Conservation (phyloP, 2,329 filamentous ascomycete genomes). For the Colletotrichum sp. region DNA sequence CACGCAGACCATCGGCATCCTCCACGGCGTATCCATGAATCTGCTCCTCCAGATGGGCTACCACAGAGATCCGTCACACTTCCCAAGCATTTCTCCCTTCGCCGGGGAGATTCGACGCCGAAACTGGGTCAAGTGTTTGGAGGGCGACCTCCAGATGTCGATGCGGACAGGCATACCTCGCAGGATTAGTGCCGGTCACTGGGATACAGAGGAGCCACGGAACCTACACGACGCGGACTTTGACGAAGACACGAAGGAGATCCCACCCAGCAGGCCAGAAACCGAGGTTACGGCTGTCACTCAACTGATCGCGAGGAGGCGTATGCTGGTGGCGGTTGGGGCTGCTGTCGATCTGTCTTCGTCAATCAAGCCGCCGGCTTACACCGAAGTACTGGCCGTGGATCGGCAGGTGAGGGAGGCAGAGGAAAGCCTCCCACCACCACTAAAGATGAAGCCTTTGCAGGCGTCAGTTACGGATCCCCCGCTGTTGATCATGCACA, state of each 20-base stretch:
- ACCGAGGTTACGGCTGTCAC: constrained; percentile 30
- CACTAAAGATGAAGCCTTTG: constrained; percentile 22
- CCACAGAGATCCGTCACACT: constrained; percentile 47
- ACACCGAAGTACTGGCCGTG: constrained; percentile 24
- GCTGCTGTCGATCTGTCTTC: constrained; percentile 26
- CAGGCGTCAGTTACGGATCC: constrained; percentile 25
- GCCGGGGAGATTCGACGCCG: constrained; percentile 51
- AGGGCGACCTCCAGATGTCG: constrained; percentile 45
- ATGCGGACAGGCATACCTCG: constrained; percentile 49
- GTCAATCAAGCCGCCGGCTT: constrained; percentile 12
- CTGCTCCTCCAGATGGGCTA: constrained; percentile 23
- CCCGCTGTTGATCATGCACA: constrained; percentile 27
- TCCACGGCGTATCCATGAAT: neutral
- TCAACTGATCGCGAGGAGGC: constrained; percentile 23
- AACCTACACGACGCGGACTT: constrained; percentile 51
- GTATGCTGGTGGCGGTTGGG: constrained; percentile 25
- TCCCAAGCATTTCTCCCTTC: constrained; percentile 43
- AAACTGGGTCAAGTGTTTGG: constrained; percentile 43
- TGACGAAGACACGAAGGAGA: constrained; percentile 32
- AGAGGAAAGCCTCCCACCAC: constrained; percentile 25
- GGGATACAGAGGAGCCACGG: constrained; percentile 44
- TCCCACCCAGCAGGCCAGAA: constrained; percentile 40
- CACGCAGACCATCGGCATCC: neutral
- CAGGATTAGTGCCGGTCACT: constrained; percentile 40
- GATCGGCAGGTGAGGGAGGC: constrained; percentile 28